Evolutionary conservation across 1,284 basidiomycete species (phyloP).

Genomic region (Apiotrichum montevideense): DNA sequence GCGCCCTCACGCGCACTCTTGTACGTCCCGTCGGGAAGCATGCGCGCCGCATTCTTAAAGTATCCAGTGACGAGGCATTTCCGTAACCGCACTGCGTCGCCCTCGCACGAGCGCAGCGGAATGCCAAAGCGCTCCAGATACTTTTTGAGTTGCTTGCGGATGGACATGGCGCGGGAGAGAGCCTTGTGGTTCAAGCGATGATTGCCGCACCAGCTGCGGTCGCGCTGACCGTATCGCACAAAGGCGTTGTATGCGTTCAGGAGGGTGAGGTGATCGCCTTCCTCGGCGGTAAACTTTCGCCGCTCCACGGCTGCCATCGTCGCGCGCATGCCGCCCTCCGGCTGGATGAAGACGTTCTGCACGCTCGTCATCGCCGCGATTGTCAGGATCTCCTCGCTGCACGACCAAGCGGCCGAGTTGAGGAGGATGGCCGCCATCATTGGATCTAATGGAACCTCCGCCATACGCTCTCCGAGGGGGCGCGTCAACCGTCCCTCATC

Average conservation of each 20-base stretch:
- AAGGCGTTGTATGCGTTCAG: slow-evolving; percentile 94
- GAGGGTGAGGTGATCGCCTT: slow-evolving; percentile 91
- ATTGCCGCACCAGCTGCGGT: slow-evolving; percentile 81
- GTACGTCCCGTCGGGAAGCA: slow-evolving; percentile 85
- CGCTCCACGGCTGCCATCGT: slow-evolving; percentile 82
- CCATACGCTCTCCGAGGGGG: slow-evolving; percentile 52
- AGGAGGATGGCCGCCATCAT: slow-evolving; percentile 64
- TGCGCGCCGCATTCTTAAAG: slow-evolving; percentile 86
- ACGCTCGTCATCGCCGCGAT: slow-evolving; percentile 93
- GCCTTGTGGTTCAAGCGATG: slow-evolving; percentile 88
- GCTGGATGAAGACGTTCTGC: slow-evolving; percentile 79
- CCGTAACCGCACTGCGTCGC: slow-evolving; percentile 69
- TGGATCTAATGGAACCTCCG: slow-evolving; percentile 54
- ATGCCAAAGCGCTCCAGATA: slow-evolving; percentile 83
- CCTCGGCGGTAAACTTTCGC: slow-evolving; percentile 91
- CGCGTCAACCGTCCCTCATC: slow-evolving; percentile 50
- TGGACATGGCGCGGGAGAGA: slow-evolving; percentile 83
- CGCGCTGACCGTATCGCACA: slow-evolving; percentile 66
- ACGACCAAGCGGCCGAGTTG: slow-evolving; percentile 71
- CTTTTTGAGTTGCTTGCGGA: slow-evolving; percentile 84
- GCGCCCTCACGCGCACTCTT: slow-evolving; percentile 72
- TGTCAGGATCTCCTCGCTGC: slow-evolving; percentile 87
- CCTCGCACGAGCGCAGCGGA: slow-evolving; percentile 71
- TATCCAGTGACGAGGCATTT: slow-evolving; percentile 86
- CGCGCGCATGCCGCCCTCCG: slow-evolving; percentile 68